phyloP scores from a whole-genome alignment of 495 filamentous ascomycete genomes.

The Neurospora cerealis region DNA sequence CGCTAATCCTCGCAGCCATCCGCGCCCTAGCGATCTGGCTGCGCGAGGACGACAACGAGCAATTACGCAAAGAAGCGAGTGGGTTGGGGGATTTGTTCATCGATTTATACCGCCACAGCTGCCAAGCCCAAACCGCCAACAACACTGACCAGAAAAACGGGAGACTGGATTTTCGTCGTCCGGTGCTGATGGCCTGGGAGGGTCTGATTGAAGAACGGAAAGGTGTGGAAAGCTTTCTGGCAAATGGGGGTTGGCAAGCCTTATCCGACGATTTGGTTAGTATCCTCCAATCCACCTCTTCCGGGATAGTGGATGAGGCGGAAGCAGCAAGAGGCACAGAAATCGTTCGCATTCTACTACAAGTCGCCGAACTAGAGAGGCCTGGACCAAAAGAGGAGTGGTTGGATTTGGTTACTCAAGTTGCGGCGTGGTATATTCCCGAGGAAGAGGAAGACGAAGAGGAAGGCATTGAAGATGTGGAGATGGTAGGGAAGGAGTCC shows the following conservation, averaged over 20 bases:
- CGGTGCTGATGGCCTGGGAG: constrained; percentile 45
- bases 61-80: constrained; percentile 39
- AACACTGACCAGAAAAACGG: not conserved
- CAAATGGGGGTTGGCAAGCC: constrained; percentile 38
- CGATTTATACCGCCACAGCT: constrained; percentile 37
- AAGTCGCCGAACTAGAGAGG: constrained; percentile 32
- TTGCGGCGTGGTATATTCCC: constrained; percentile 26
- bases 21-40: constrained; percentile 50
- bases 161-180: constrained; percentile 37
- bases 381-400: constrained; percentile 34
- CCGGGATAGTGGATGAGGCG: constrained; percentile 6
- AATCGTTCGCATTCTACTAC: constrained; percentile 41
- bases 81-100: constrained; percentile 50
- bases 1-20: constrained; percentile 43
- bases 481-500: not conserved
- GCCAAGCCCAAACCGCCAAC: not conserved
- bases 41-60: constrained; percentile 52
- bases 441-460: not conserved
- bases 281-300: constrained; percentile 21
- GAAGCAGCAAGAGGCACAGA: constrained; percentile 38
- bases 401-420: constrained; percentile 33
- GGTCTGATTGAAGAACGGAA: constrained; percentile 33
- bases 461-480: not conserved
- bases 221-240: constrained; percentile 34
- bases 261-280: constrained; percentile 35